phyloP scores from a whole-genome alignment of 2,329 filamentous ascomycete species.

The Calonectria multiphialidica region DNA sequence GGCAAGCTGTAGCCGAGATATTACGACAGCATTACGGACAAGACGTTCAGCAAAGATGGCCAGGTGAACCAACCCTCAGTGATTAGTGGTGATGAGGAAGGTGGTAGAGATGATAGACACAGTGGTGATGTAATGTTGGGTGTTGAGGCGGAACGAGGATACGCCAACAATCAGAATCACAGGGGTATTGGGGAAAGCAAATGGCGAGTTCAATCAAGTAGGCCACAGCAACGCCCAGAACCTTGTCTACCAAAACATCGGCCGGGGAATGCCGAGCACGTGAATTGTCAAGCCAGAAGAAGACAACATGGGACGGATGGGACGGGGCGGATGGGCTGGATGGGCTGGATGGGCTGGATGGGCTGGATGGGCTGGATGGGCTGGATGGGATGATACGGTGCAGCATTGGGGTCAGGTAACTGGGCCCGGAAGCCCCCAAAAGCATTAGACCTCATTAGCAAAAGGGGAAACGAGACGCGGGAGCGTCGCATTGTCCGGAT shows the following conservation, averaged over 20 bases:
- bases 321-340: background rate
- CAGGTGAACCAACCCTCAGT: background rate
- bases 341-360: background rate
- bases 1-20: conserved; percentile 26
- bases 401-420: background rate
- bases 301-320: background rate
- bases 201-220: conserved; percentile 12
- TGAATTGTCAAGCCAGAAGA: background rate
- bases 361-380: background rate
- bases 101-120: conserved; percentile 26
- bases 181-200: conserved; percentile 1
- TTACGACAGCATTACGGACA: conserved; percentile 21
- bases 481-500: conserved; percentile 3
- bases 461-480: background rate
- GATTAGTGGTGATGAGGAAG: background rate
- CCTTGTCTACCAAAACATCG: conserved; percentile 1
- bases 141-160: conserved; percentile 18
- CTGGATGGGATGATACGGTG: background rate
- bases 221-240: background rate
- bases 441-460: background rate
- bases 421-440: background rate
- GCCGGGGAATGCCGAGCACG: conserved; percentile 11
- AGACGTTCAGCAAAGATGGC: background rate
- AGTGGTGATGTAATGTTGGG: conserved; percentile 10
- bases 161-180: conserved; percentile 14